Evolutionary conservation across 345 rosid genomes (phyloP), one percentile per base, ranked within the genome.

Genomic region (Eucalyptus sp.): DNA sequence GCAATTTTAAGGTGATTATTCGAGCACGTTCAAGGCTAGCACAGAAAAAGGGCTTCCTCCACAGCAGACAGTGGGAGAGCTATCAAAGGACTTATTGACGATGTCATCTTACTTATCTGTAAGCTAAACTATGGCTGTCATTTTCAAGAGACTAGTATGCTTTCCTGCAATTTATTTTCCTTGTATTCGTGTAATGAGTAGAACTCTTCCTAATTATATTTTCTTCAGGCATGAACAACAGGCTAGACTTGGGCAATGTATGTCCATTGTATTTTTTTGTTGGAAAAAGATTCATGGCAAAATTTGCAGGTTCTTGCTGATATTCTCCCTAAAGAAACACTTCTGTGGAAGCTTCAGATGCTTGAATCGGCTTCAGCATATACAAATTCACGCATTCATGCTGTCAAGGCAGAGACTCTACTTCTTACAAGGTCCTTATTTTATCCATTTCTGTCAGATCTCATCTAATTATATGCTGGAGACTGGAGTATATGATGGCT

Each of bases 281-380:
- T 37, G 46, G 86, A 86, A 88, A 80, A 52, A 46, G 90, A 60
- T 89, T 90, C 87, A 88, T 86, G 52, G 80, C 88, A 87, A 90
- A 85, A 87, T 50, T 90, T 86, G 86, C 96, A 97, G 98, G 93
- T 93, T 90, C 93, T 96, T 71, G 89, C 91, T 89, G 93, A 93
- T 89, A 90, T 95, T 66, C 90, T 96, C 76, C 95, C 97, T 3
- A 96, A 91, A 90, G 96, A 95, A 86, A 95, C 98, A 68, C 93
- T 97, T 91, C 90, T 90, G 7, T 97, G 98, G 99, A 96, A 96
- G 93, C 93, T 97, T 87, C 92, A 92, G 87, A 87, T 97, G 93
- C 95, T 97, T 81, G 93, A 95, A 89, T 90, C 93, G 37, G 97
- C 96, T 88, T 91, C 98, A 50, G 89, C 92, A 88, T 95, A 89